Conservation (phyloP, 495 filamentous ascomycete genomes). For the Apiosordaria backusii region DNA sequence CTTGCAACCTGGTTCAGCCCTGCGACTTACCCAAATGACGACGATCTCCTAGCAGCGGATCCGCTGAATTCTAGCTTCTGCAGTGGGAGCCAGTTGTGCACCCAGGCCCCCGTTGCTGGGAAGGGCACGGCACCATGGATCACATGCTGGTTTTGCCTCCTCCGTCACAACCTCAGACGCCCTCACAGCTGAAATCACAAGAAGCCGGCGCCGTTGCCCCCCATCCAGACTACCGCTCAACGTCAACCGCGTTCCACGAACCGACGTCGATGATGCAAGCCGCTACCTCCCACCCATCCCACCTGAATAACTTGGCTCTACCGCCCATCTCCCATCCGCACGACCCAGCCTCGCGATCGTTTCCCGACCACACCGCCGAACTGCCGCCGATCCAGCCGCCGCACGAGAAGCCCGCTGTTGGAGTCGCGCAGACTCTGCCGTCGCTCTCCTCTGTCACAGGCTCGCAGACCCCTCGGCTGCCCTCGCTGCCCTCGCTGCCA, state of each 20-base stretch:
- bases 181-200: conserved; percentile 20
- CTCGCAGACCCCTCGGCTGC: conserved; percentile 18
- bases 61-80: conserved; percentile 13
- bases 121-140: conserved; percentile 29
- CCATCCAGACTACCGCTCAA: conserved; percentile 2
- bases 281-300: background rate
- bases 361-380: conserved; percentile 38
- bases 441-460: conserved; percentile 44
- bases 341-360: conserved; percentile 37
- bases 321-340: conserved; percentile 27
- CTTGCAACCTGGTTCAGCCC: background rate
- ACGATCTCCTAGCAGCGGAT: conserved; percentile 13
- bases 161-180: conserved; percentile 16
- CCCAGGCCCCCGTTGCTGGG: background rate
- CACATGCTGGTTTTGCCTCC: conserved; percentile 39
- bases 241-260: background rate
- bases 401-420: conserved; percentile 16
- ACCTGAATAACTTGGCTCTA: conserved; percentile 10
- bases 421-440: conserved; percentile 31
- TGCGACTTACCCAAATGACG: conserved; percentile 23
- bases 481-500: conserved; percentile 11
- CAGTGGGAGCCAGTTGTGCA: background rate
- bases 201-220: conserved; percentile 1
- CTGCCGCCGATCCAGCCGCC: conserved; percentile 42
- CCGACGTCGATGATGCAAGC: conserved; percentile 8